These are phyloP conservation scores for Periconia macrospinosa DNA, from an alignment of 2,329 filamentous ascomycete genomes.

Conservation along the genomic window DNA sequence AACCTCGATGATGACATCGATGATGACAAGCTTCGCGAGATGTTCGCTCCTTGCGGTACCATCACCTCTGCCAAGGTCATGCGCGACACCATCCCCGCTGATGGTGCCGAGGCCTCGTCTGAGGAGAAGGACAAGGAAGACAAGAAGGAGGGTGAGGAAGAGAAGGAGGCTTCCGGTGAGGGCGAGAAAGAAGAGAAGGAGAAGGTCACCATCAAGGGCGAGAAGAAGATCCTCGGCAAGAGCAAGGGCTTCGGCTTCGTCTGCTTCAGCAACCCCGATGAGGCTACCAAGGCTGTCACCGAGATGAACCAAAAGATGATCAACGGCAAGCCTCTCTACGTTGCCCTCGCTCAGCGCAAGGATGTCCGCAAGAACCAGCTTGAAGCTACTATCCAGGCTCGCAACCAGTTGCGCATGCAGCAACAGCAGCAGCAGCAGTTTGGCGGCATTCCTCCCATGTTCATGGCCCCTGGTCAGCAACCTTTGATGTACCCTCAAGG, in stretches of 20 bases:
- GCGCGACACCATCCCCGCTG: conserved; percentile 71
- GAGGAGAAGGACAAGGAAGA: conserved; percentile 54
- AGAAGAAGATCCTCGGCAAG: conserved; percentile 79
- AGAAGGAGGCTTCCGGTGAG: conserved; percentile 61
- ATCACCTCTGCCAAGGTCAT: conserved; percentile 99
- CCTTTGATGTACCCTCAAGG: conserved; percentile 61
- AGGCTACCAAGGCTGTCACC: conserved; percentile 97
- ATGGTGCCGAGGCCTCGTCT: conserved; percentile 51
- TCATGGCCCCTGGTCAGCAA: conserved; percentile 84
- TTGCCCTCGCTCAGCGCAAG: conserved; percentile 98
- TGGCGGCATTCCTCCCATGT: conserved; percentile 68
- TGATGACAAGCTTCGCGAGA: conserved; percentile 93
- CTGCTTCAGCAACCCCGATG: conserved; percentile 99
- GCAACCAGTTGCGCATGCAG: conserved; percentile 98
- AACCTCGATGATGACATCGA: conserved; percentile 97
- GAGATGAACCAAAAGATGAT: conserved; percentile 99
- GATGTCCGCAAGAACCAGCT: conserved; percentile 99
- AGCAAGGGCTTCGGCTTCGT: conserved; percentile 99
- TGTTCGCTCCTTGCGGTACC: conserved; percentile 87
- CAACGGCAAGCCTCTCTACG: conserved; percentile 93
- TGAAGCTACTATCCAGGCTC: conserved; percentile 97
- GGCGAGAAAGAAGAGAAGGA: conserved; percentile 60
- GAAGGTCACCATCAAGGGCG: conserved; percentile 57
- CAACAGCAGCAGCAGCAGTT: conserved; percentile 76
- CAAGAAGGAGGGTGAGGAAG: conserved; percentile 60